Evolutionary conservation across 163 green algal genomes (phyloP).

Genomic region (Smithsoniella earleae): DNA sequence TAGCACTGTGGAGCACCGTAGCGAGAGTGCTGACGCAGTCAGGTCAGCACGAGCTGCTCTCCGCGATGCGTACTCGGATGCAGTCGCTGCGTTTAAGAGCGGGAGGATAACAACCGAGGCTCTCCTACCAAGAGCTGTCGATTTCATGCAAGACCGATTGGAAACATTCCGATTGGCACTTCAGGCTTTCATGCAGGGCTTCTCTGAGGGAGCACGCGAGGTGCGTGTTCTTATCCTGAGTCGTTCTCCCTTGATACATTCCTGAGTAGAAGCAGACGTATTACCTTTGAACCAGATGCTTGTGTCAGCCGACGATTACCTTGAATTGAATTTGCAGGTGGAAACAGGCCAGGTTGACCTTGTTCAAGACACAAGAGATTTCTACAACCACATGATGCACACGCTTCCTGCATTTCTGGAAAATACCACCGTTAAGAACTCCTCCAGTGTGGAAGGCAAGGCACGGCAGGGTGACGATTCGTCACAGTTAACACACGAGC

Average conservation of each 20-base stretch:
- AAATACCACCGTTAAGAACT: neutral
- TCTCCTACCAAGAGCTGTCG: too few relatives aligned
- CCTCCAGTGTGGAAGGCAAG: too few relatives aligned
- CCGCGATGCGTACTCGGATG: too few relatives aligned
- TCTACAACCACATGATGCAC: conserved; percentile 19
- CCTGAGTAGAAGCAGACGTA: neutral
- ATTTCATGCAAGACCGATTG: neutral
- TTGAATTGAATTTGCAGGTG: neutral
- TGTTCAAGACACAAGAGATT: neutral
- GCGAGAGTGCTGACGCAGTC: too few relatives aligned
- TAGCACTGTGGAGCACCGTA: too few relatives aligned
- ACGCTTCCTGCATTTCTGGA: neutral
- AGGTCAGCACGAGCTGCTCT: too few relatives aligned
- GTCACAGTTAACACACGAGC: neutral
- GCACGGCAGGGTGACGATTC: too few relatives aligned
- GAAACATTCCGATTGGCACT: neutral
- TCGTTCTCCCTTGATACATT: neutral
- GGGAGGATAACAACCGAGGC: too few relatives aligned
- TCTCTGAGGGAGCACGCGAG: neutral
- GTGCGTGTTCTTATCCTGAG: neutral
- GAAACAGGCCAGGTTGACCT: neutral
- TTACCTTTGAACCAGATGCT: neutral
- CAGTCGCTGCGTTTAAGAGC: too few relatives aligned
- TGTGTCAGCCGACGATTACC: neutral
- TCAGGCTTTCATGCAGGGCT: neutral